Base-by-base conservation (phyloP, 2,329 filamentous ascomycete species). In the Talaromyces sp. region DNA sequence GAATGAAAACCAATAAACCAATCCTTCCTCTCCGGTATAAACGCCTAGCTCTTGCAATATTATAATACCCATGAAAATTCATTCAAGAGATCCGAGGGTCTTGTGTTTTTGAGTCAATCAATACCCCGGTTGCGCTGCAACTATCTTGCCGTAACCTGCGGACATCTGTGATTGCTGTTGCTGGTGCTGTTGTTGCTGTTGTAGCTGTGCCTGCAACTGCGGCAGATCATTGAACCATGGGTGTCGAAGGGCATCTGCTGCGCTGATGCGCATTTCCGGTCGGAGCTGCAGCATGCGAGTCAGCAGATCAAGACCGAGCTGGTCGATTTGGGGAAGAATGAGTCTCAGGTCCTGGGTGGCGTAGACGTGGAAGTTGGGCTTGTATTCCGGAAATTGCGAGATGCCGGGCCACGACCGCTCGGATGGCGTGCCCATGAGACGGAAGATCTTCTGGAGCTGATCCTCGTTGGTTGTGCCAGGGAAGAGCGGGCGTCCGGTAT, bases 381-480 rank as follows among this genome's bases (percentile, higher is more conserved):
- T 97, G 82, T 97, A 99, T 76, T 99, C 94, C n/a, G 93, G 92
- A 69, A 96, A 92, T 70, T 93, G 88, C 21, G 89, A 91, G 71
- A 99, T 96, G 48, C 92, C 92, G 0, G 93, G 93, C 94, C 94
- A 99, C 4, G 90, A 92, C 51, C 92, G 87, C 76, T 99, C 94
- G 0, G 91, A 96, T 0, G 94, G 94, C 0, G 94, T 99, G 63
- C 94, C 94, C 94, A 99, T 99, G 63, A 99, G 88, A 62, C 94
- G 86, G 83, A 99, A 99, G 75, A 99, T 99, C 74, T 95, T 92
- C 64, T 96, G 84, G 56, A 97, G 87, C 75, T 99, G 94, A 72
- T 99, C 94, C 75, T 99, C 94, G 74, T 99, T 99, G 41, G 94
- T 97, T 1, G 94, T 99, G 61, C 94, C 94, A 0, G 94, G 94